These are phyloP conservation scores for Candolleomyces eurysporus DNA, from an alignment of 768 basidiomycete genomes.

Conservation along the genomic window DNA sequence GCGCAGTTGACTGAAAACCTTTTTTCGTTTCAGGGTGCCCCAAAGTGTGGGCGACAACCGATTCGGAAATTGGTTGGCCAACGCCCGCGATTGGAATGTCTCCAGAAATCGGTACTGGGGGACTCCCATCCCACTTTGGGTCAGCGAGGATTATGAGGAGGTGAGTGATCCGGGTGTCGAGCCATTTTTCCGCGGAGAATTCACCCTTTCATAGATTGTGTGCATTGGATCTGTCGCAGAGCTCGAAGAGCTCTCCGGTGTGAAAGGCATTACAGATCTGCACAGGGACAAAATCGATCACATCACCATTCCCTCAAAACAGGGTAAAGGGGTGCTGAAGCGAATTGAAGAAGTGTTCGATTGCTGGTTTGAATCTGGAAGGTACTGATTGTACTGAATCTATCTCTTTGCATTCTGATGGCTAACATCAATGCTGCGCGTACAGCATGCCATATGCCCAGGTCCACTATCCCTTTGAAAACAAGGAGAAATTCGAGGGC, in stretches of 20 bases:
- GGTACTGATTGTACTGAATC: slow-evolving; percentile 46
- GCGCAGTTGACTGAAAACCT: not conserved
- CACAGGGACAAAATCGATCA: slow-evolving; percentile 95
- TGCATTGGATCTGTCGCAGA: slow-evolving; percentile 87
- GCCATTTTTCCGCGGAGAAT: not conserved
- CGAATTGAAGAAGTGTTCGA: slow-evolving; percentile 99
- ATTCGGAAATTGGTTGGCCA: slow-evolving; percentile 96
- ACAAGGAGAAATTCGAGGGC: slow-evolving; percentile 80
- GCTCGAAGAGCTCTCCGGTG: slow-evolving; percentile 82
- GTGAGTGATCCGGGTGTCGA: slow-evolving; percentile 31
- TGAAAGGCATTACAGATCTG: slow-evolving; percentile 80
- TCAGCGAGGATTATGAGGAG: slow-evolving; percentile 89
- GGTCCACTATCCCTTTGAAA: slow-evolving; percentile 97
- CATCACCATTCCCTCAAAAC: slow-evolving; percentile 90
- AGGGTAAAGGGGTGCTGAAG: slow-evolving; percentile 82
- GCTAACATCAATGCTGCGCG: not conserved
- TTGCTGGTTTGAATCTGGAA: slow-evolving; percentile 99
- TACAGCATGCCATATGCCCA: slow-evolving; percentile 97
- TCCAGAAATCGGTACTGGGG: slow-evolving; percentile 99
- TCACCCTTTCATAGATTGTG: slow-evolving; percentile 52
- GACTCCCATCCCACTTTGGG: slow-evolving; percentile 96
- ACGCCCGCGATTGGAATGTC: slow-evolving; percentile 99
- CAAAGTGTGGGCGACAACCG: slow-evolving; percentile 85
- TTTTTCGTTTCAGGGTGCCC: slow-evolving; percentile 69
- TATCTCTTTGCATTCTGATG: not conserved